Evolutionary conservation across 2,329 filamentous ascomycete genomes (phyloP).

Genomic region (Alternaria conjuncta): DNA sequence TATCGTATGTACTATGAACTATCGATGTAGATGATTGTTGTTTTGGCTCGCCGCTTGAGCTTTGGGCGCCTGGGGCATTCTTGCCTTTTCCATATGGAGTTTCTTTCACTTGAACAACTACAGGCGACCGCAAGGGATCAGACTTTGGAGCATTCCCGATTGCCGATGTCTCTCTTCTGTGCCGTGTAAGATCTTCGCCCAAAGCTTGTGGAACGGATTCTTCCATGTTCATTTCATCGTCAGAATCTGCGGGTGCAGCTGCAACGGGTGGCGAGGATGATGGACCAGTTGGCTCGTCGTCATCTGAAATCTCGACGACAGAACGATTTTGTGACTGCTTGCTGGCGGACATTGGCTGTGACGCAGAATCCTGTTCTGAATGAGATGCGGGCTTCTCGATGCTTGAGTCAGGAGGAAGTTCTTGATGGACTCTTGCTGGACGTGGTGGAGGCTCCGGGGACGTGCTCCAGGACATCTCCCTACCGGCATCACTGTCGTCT

Average conservation of each 20-base stretch:
- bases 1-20: conserved; percentile 33
- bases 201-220: conserved; percentile 35
- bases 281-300: conserved; percentile 9
- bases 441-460: conserved; percentile 24
- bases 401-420: conserved; percentile 43
- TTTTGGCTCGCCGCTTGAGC: conserved; percentile 21
- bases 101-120: conserved; percentile 38
- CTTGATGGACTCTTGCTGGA: conserved; percentile 4
- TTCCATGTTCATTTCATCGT: conserved; percentile 42
- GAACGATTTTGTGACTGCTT: neutral
- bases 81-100: conserved; percentile 36
- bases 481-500: conserved; percentile 4
- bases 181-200: conserved; percentile 26
- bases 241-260: conserved; percentile 15
- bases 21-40: conserved; percentile 34
- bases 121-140: neutral
- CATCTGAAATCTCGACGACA: conserved; percentile 15
- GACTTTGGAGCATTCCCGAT: neutral
- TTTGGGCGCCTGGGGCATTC: conserved; percentile 4
- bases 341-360: neutral
- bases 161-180: neutral
- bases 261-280: conserved; percentile 27
- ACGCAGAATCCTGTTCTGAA: neutral
- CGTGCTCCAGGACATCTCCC: conserved; percentile 26
- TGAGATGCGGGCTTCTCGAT: conserved; percentile 8